Conservation (phyloP, 257 asterid genomes). For the Lycium barbarum region DNA sequence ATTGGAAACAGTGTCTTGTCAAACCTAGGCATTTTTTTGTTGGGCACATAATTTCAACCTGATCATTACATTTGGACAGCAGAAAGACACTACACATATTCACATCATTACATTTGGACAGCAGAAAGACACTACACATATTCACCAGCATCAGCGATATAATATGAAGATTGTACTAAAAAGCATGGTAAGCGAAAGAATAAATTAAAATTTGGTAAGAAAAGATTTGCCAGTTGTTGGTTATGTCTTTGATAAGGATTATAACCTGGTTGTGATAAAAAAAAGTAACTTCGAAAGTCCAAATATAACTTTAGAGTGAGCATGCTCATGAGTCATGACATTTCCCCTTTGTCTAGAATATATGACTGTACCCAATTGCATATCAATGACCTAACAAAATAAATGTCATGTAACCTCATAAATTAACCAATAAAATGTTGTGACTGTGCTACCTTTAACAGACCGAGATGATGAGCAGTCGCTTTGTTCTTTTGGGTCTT, state of each 20-base stretch:
- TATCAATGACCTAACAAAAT: not conserved
- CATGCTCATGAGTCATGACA: not conserved
- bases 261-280: not conserved
- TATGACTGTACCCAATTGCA: not conserved
- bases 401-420: not conserved
- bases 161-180: not conserved
- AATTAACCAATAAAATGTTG: not conserved
- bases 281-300: not conserved
- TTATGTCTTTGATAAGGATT: not conserved
- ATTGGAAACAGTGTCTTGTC: not conserved
- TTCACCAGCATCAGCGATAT: not conserved
- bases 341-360: not conserved
- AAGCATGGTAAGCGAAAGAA: not conserved
- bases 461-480: slow-evolving; percentile 95
- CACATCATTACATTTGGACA: not conserved
- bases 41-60: not conserved
- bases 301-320: not conserved
- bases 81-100: not conserved
- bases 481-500: slow-evolving; percentile 98
- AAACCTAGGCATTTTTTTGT: not conserved
- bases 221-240: not conserved
- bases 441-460: slow-evolving; percentile 69
- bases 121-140: not conserved
- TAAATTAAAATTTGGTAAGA: not conserved
- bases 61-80: not conserved